These are phyloP conservation scores for Agastache rugosa DNA, from an alignment of 257 asterid genomes.

Conservation along the genomic window DNA sequence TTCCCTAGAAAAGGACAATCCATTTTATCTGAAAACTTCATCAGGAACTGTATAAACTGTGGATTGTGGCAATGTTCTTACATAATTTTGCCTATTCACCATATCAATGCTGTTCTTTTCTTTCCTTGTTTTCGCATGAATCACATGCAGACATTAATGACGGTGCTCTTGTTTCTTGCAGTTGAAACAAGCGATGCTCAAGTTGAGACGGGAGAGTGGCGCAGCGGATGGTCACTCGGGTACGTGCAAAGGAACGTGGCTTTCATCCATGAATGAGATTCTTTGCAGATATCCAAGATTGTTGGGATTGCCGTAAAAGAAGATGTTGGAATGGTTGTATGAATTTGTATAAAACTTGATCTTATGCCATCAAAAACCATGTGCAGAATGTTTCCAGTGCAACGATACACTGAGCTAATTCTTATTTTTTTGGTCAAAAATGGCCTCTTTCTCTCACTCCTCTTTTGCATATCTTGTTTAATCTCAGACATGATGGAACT, in stretches of 20 bases:
- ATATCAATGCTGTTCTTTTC: not conserved
- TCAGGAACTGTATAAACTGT: too few species aligned
- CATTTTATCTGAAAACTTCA: not conserved
- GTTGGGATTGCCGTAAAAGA: not conserved
- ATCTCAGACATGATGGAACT: not conserved
- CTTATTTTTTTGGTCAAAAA: not conserved
- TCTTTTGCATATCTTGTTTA: not conserved
- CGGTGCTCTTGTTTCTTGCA: slow-evolving; percentile 32
- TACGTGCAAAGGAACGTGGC: slow-evolving; percentile 28
- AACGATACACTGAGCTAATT: slow-evolving; percentile 38
- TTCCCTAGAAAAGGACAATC: not conserved
- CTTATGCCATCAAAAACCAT: slow-evolving; percentile 36
- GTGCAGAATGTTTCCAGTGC: slow-evolving; percentile 50
- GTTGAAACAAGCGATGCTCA: slow-evolving; percentile 36
- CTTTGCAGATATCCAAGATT: slow-evolving; percentile 34
- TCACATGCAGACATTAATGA: not conserved
- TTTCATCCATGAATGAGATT: slow-evolving; percentile 39
- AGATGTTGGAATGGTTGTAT: slow-evolving; percentile 28
- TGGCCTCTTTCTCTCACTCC: not conserved
- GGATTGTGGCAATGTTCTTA: not conserved
- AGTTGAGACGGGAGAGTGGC: slow-evolving; percentile 39
- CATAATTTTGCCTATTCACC: not conserved
- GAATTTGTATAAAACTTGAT: slow-evolving; percentile 46
- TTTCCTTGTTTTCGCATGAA: not conserved
- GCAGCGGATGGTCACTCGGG: slow-evolving; percentile 38